Conservation (phyloP, 1,284 basidiomycete species). For the Volvariella surrecta region DNA sequence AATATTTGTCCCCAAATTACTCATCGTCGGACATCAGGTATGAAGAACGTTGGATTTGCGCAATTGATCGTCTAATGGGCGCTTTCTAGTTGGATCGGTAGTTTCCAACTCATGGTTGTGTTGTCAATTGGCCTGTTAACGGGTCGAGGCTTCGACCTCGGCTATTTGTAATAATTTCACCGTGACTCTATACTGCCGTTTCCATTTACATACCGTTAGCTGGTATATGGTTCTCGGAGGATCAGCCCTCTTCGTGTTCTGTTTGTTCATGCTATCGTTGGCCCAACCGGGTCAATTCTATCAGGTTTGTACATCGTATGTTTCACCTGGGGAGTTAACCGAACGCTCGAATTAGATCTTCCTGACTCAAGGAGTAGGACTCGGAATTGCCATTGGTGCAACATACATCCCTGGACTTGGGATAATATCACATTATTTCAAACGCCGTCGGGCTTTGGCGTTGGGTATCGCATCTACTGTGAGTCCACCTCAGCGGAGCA, state of each 20-base stretch:
- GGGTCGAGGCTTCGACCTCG: conserved; percentile 28
- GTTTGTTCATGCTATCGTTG: conserved; percentile 35
- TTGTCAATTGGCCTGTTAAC: conserved; percentile 25
- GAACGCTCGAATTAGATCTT: conserved; percentile 21
- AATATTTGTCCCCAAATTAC: conserved; percentile 23
- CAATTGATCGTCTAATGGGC: conserved; percentile 4
- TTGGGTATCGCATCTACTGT: conserved; percentile 36
- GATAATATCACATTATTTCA: conserved; percentile 38
- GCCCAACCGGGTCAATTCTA: conserved; percentile 30
- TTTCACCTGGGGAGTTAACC: neutral
- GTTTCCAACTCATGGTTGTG: conserved; percentile 30
- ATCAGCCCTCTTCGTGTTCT: conserved; percentile 26
- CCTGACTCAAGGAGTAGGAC: conserved; percentile 35
- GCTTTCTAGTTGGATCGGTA: conserved; percentile 10
- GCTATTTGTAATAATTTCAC: conserved; percentile 23
- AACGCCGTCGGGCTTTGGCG: conserved; percentile 32
- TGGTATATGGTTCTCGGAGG: conserved; percentile 31
- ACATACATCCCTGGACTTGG: conserved; percentile 34
- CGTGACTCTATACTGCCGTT: neutral
- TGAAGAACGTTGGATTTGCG: neutral
- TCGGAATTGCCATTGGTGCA: conserved; percentile 30
- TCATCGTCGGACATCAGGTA: conserved; percentile 31
- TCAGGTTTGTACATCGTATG: conserved; percentile 20
- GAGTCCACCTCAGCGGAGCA: conserved; percentile 9
- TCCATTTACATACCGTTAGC: conserved; percentile 14